Evolutionary conservation across 192 early-diverging fungal species (phyloP).

Genomic region (Backusella luteola): DNA sequence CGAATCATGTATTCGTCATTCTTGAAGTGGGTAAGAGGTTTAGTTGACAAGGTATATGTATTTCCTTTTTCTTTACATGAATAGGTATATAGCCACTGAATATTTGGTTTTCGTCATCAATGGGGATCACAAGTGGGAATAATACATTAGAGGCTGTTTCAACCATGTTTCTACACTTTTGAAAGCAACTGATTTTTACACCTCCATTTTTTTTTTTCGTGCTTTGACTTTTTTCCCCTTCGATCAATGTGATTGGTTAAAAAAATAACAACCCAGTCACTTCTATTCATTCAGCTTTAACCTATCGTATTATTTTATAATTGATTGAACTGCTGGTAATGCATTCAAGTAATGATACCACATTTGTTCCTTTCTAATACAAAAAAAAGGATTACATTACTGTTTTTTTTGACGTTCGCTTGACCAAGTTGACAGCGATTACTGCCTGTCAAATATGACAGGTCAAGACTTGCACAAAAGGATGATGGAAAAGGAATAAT

Average conservation of each 20-base stretch:
- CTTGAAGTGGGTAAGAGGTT: not conserved
- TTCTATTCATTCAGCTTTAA: too few species aligned
- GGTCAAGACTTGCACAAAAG: too few species aligned
- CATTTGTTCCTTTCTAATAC: too few species aligned
- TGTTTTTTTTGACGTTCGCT: too few species aligned
- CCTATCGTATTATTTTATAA: too few species aligned
- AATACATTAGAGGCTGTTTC: not conserved
- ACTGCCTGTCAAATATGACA: too few species aligned
- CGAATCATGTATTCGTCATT: not conserved
- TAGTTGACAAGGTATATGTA: not conserved
- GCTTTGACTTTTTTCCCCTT: not conserved
- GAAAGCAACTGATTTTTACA: not conserved
- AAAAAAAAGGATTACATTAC: too few species aligned
- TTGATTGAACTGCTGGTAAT: too few species aligned
- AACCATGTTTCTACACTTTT: not conserved
- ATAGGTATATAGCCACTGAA: conserved; percentile 9
- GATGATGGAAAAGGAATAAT: too few species aligned
- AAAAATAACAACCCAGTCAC: not conserved
- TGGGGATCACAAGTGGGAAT: conserved; percentile 12
- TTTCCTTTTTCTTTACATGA: conserved; percentile 13
- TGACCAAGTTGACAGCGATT: too few species aligned
- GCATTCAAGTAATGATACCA: too few species aligned
- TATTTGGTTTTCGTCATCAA: not conserved
- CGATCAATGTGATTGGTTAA: not conserved
- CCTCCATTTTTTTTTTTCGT: not conserved